Evolutionary conservation across 768 basidiomycete genomes (phyloP).

Genomic region (Lactarius psammicola): DNA sequence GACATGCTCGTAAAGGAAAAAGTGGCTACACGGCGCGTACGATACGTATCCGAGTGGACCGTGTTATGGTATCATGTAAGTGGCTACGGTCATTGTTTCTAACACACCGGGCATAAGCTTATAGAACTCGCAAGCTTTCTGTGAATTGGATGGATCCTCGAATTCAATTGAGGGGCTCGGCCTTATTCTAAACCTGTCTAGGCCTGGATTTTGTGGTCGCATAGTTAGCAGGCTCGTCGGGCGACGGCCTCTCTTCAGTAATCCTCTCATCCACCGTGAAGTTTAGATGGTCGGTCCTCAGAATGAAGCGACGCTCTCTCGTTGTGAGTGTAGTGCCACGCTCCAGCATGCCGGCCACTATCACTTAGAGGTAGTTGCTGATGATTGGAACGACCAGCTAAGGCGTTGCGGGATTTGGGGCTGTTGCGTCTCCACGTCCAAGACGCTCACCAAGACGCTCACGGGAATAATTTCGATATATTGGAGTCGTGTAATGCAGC

Average conservation of each 20-base stretch:
- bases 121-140: not conserved
- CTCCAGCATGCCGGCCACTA: not conserved
- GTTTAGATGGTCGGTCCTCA: not conserved
- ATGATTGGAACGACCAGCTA: conserved; percentile 2
- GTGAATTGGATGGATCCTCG: not conserved
- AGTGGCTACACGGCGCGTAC: not conserved
- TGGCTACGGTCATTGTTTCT: no score
- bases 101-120: not conserved
- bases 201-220: not conserved
- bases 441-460: not conserved
- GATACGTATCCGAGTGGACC: not conserved
- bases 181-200: conserved; percentile 6
- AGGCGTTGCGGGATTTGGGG: not conserved
- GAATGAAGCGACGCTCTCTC: not conserved
- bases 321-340: not conserved
- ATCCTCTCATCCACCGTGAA: not conserved
- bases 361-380: not conserved
- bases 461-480: not conserved
- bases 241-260: not conserved
- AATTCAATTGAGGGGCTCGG: not conserved
- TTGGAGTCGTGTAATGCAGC: not conserved
- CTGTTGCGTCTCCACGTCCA: conserved; percentile 1
- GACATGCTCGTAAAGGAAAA: conserved; percentile 41
- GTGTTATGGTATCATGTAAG: no score
- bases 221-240: not conserved